Percentiles rank a stretch among this genome's conserved stretches.
phyloP scores from a whole-genome alignment of 768 basidiomycete species.

The Leccinum pellstonianum region DNA sequence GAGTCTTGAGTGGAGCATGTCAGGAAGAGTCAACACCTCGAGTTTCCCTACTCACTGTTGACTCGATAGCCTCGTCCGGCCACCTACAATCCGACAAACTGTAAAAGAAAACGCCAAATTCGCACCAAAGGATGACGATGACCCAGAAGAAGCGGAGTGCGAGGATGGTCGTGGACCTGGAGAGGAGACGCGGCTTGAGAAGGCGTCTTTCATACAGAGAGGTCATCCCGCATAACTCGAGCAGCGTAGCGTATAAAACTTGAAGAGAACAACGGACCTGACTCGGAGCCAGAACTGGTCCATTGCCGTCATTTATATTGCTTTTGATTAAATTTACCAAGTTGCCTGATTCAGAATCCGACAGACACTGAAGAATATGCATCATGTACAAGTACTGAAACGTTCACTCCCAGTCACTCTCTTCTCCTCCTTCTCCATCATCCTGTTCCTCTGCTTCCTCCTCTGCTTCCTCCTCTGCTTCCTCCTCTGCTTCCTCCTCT shows the following conservation, averaged over 20 bases:
- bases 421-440: no score
- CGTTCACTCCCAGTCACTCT: no score
- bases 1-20: constrained; percentile 13
- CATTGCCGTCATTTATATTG: constrained; percentile 11
- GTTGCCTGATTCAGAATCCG: constrained; percentile 6
- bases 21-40: constrained; percentile 1
- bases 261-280: not conserved
- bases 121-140: constrained; percentile 61
- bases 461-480: no score
- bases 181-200: constrained; percentile 23
- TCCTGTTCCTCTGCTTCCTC: no score
- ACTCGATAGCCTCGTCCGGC: constrained; percentile 42
- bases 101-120: constrained; percentile 59
- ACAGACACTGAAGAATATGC: no score
- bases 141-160: constrained; percentile 54
- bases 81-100: constrained; percentile 58
- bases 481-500: no score
- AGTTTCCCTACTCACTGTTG: constrained; percentile 27
- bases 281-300: not conserved
- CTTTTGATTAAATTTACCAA: constrained; percentile 8
- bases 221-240: constrained; percentile 30
- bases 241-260: constrained; percentile 1
- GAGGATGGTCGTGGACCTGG: constrained; percentile 38
- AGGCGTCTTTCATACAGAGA: constrained; percentile 30
- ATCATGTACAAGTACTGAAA: no score